These are phyloP conservation scores for Ophiocordyceps camponoti-rufipedis DNA, from an alignment of 2,329 filamentous ascomycete genomes.

Conservation along the genomic window DNA sequence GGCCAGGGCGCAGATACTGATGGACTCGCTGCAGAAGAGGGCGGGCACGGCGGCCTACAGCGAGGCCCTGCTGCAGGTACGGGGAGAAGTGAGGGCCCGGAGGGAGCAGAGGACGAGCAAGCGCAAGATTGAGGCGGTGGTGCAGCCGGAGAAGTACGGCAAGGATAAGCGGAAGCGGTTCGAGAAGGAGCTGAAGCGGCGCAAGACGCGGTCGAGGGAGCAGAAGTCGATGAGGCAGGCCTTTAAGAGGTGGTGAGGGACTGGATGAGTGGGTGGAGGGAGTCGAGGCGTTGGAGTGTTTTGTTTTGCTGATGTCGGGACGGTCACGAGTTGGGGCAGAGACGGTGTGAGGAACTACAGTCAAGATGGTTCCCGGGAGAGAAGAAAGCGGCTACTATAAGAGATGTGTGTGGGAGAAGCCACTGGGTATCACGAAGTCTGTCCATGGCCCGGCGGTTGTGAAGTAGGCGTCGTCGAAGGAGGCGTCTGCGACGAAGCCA, in stretches of 20 bases:
- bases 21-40: conserved; percentile 71
- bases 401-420: too few species aligned
- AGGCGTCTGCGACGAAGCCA: not conserved
- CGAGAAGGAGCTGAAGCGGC: conserved; percentile 67
- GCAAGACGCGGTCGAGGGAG: conserved; percentile 60
- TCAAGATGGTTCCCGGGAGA: not conserved
- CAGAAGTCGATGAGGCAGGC: conserved; percentile 54
- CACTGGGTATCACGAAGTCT: too few species aligned
- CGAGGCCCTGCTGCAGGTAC: conserved; percentile 51
- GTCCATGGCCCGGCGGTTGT: conserved; percentile 2
- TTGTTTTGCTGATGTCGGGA: not conserved
- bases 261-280: not conserved
- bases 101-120: conserved; percentile 63
- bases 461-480: not conserved
- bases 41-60: conserved; percentile 68
- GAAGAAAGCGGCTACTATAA: too few species aligned
- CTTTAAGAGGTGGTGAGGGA: conserved; percentile 31
- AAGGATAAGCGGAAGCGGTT: conserved; percentile 67
- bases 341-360: too few species aligned
- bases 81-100: conserved; percentile 51
- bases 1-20: conserved; percentile 53
- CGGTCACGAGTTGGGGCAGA: not conserved
- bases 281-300: not conserved
- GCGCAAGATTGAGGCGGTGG: conserved; percentile 75
- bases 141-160: conserved; percentile 61